phyloP scores from a whole-genome alignment of 495 filamentous ascomycete species.

The Lophiotrema nucula region DNA sequence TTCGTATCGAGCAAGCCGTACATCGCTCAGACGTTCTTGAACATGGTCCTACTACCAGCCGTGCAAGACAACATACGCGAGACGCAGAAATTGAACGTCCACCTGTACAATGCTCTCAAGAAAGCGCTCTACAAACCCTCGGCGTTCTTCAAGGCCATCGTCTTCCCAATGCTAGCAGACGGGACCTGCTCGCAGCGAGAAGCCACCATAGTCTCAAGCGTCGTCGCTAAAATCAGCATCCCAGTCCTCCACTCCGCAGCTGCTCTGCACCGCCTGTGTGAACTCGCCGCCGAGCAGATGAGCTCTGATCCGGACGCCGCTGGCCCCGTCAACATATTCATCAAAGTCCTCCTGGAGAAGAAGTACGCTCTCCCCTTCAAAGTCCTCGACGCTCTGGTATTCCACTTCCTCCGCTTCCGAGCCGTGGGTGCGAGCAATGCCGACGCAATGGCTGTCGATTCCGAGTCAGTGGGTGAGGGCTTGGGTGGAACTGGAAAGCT shows the following conservation, averaged over 20 bases:
- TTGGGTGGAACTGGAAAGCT: conserved; percentile 58
- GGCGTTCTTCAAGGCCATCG: conserved; percentile 93
- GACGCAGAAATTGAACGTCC: conserved; percentile 89
- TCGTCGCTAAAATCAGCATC: conserved; percentile 74
- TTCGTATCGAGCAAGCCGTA: conserved; percentile 79
- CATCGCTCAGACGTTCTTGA: conserved; percentile 76
- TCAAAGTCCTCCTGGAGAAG: conserved; percentile 89
- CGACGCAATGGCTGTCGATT: conserved; percentile 48
- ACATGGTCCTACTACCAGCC: conserved; percentile 76
- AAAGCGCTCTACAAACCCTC: conserved; percentile 93
- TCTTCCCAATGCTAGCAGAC: conserved; percentile 80
- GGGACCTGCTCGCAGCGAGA: conserved; percentile 84
- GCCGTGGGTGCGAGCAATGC: conserved; percentile 49
- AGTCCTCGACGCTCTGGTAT: conserved; percentile 90
- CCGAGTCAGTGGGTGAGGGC: conserved; percentile 47
- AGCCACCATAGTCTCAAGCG: conserved; percentile 83
- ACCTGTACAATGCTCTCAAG: conserved; percentile 89
- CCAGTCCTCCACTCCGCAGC: conserved; percentile 91
- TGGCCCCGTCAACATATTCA: conserved; percentile 88
- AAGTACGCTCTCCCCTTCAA: conserved; percentile 94
- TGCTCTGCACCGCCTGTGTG: conserved; percentile 84
- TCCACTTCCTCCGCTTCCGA: conserved; percentile 91
- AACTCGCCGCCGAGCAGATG: conserved; percentile 85
- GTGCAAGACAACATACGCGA: conserved; percentile 86
- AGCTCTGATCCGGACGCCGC: conserved; percentile 69